Conservation (phyloP, 805 yeast species). For the Kodamaea kakaduensis region DNA sequence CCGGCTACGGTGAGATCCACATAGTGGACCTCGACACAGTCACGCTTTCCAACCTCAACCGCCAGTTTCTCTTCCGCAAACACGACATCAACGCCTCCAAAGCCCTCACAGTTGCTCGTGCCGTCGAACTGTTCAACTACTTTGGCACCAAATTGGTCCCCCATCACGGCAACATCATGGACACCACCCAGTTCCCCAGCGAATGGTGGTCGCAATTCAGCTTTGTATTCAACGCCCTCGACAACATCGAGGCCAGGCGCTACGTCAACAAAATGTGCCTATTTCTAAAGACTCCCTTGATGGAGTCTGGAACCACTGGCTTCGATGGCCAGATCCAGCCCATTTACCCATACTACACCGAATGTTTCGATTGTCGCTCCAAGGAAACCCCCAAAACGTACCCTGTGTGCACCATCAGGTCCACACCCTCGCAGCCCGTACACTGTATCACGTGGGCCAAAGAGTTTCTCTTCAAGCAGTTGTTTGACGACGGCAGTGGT, state of each 20-base stretch:
- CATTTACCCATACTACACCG: constrained; percentile 73
- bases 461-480: constrained; percentile 76
- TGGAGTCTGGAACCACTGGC: constrained; percentile 96
- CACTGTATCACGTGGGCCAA: constrained; percentile 99
- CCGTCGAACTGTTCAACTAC: constrained; percentile 70
- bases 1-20: constrained; percentile 84
- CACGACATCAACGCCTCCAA: constrained; percentile 89
- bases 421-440: constrained; percentile 94
- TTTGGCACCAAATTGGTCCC: constrained; percentile 61
- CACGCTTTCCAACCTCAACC: constrained; percentile 84
- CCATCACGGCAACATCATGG: constrained; percentile 86
- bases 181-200: constrained; percentile 62
- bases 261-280: constrained; percentile 84
- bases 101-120: constrained; percentile 76
- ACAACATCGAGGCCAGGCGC: constrained; percentile 86
- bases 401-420: constrained; percentile 95
- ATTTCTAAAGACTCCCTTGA: constrained; percentile 66
- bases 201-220: constrained; percentile 72
- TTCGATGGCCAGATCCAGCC: constrained; percentile 93
- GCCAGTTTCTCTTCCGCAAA: constrained; percentile 88
- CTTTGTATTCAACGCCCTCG: constrained; percentile 86
- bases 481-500: constrained; percentile 46
- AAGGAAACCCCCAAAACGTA: constrained; percentile 86
- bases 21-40: constrained; percentile 95
- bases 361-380: constrained; percentile 89